Evolutionary conservation across 441 rosid species (phyloP).

Genomic region (Croton setiger): DNA sequence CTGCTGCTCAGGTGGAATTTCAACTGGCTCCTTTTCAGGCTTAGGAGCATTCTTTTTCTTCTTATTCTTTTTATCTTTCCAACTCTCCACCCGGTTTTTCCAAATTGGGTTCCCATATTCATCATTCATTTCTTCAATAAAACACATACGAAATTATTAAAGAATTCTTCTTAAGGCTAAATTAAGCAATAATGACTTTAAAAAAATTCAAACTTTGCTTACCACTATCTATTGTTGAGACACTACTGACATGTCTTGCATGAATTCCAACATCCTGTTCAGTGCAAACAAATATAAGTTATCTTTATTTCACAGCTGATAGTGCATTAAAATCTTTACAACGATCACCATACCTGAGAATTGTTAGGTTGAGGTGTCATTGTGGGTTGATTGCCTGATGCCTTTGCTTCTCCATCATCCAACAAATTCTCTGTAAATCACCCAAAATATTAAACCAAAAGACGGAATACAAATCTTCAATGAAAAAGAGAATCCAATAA

Average conservation of each 20-base stretch:
- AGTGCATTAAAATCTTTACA: not conserved
- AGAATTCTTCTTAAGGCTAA: conserved; percentile 2
- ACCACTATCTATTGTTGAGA: conserved; percentile 93
- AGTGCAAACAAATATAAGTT: conserved; percentile 23
- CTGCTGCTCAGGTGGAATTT: conserved; percentile 76
- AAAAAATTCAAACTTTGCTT: conserved; percentile 19
- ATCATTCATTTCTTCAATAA: conserved; percentile 65
- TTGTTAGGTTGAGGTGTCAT: conserved; percentile 43
- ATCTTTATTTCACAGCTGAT: not conserved
- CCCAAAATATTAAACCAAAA: not conserved
- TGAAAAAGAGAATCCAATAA: not conserved
- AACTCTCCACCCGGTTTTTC: conserved; percentile 97
- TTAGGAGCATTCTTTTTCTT: conserved; percentile 63
- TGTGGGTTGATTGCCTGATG: conserved; percentile 34
- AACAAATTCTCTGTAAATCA: conserved; percentile 49
- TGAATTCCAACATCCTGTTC: conserved; percentile 71
- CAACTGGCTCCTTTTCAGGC: conserved; percentile 46
- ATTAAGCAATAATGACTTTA: not conserved
- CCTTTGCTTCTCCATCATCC: conserved; percentile 55
- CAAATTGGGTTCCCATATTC: conserved; percentile 91
- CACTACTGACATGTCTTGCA: conserved; percentile 89
- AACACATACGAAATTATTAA: conserved; percentile 18
- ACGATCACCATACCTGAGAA: conserved; percentile 43
- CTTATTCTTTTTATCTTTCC: conserved; percentile 94
- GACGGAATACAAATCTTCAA: not conserved